Evolutionary conservation across 2,329 filamentous ascomycete species (phyloP), one percentile per base, ranked within the genome.

Genomic region (Aureobasidium sp.): DNA sequence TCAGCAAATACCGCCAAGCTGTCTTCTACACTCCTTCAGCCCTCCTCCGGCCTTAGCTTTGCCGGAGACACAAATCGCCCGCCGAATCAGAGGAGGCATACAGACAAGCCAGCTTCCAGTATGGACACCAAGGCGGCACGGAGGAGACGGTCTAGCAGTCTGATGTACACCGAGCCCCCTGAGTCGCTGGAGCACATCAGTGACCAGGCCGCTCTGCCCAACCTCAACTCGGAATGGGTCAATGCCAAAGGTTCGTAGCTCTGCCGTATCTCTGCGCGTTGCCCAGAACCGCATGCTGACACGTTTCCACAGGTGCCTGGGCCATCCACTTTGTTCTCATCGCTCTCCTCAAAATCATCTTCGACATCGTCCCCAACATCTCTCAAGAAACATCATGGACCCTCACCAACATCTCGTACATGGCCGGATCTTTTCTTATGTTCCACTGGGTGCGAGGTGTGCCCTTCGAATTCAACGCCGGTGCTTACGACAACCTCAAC

Each of bases 381-480:
- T 96, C 93, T 37, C 94, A 97, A 78, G 94, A 99, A 79, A 96
- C 92, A 44, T 97, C 93, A 65, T 99, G 94, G 94, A 99, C 94
- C 12, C 81, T 99, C 69, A 96, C 92, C 76, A 99, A 99, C 78
- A 96, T 97, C 76, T 92, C 92, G 57, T 99, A 99, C 83, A 97
- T 97, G 92, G 89, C 94, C 72, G 92, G 92, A 71, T 97, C 93
- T 46, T 99, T 97, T 77, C 85, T 99, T 76, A 99, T 99, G 94
- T 99, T 99, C 78, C 94, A 99, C 78, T 96, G 91, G 82, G 94
- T 99, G 69, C 91, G 93, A 73, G 94, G 94, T 69, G 91, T 97
- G 51, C 94, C 94, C 6, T 99, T 99, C 73, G 94, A 99, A 76
- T 99, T 99, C 83, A 99, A 99, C 74, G 88, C 90, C 62, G 94